Evolutionary conservation across 148 eudicot genomes (phyloP).

Genomic region (Vaccinium macrocarpon): DNA sequence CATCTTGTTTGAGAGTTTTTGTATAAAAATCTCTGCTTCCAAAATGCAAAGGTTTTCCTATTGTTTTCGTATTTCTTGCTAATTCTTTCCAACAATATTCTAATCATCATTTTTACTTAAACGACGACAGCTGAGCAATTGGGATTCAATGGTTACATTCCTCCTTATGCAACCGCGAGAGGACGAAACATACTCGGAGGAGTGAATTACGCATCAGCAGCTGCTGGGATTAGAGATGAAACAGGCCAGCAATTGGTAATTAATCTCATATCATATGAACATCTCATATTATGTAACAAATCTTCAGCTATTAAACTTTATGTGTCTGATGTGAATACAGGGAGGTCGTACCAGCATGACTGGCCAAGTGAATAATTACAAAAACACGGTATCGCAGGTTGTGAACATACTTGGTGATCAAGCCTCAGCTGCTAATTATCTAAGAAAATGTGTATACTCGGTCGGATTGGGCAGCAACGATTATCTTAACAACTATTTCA

Average conservation of each 20-base stretch:
- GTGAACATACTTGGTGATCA: slow-evolving; percentile 41
- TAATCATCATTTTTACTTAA: not conserved
- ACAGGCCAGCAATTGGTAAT: slow-evolving; percentile 57
- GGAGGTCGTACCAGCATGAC: slow-evolving; percentile 26
- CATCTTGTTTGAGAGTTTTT: too few relatives aligned
- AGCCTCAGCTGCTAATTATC: slow-evolving; percentile 33
- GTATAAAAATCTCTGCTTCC: too few relatives aligned
- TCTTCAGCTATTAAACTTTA: not conserved
- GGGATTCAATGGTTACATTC: slow-evolving; percentile 43
- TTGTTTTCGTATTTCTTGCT: too few relatives aligned
- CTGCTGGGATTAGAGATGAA: slow-evolving; percentile 66
- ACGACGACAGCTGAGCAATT: slow-evolving; percentile 35
- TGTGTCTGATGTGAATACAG: not conserved
- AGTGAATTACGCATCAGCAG: slow-evolving; percentile 61
- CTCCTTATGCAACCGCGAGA: slow-evolving; percentile 36
- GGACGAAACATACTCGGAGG: slow-evolving; percentile 39
- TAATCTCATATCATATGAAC: not conserved
- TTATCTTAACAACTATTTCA: slow-evolving; percentile 56
- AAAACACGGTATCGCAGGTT: slow-evolving; percentile 46
- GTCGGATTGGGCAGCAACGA: slow-evolving; percentile 60
- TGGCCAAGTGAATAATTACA: slow-evolving; percentile 47
- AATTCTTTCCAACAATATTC: too few relatives aligned
- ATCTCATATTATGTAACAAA: not conserved
- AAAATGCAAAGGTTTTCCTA: too few relatives aligned
- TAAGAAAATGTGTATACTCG: slow-evolving; percentile 46